Conservation (phyloP, 2,329 filamentous ascomycete species). For the Colletotrichum sp. region DNA sequence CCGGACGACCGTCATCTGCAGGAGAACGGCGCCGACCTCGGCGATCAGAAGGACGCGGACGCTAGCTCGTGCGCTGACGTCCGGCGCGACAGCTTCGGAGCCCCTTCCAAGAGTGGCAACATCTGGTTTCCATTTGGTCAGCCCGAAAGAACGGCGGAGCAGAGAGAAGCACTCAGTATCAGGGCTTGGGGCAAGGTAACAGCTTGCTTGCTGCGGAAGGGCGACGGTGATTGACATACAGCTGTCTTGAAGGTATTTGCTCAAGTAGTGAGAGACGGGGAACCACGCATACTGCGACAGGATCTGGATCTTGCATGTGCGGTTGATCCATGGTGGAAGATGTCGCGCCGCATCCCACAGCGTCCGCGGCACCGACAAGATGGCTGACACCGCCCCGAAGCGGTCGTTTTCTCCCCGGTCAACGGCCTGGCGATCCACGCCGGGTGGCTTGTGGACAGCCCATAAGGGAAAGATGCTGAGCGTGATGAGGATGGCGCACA, state of each 20-base stretch:
- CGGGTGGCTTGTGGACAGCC: not conserved
- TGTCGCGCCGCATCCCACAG: not conserved
- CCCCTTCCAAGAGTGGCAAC: not conserved
- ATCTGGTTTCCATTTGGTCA: not conserved
- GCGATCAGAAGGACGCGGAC: not conserved
- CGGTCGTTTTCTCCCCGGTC: not conserved
- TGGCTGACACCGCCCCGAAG: not conserved
- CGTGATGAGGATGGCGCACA: not conserved
- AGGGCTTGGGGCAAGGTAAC: not conserved
- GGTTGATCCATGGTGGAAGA: not conserved
- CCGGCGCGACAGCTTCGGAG: not conserved
- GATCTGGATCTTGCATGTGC: not conserved
- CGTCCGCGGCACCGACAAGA: not conserved
- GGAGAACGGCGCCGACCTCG: not conserved
- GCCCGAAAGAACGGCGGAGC: not conserved
- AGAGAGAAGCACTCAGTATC: not conserved
- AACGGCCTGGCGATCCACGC: not conserved
- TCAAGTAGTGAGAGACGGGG: not conserved
- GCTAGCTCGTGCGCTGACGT: not conserved
- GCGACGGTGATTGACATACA: not conserved
- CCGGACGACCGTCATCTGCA: not conserved
- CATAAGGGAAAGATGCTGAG: not conserved
- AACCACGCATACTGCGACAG: not conserved
- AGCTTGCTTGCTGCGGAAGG: not conserved
- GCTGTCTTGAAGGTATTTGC: not conserved